These are phyloP conservation scores for Solanum pinnatisectum DNA, from an alignment of 257 asterid genomes.

Conservation along the genomic window DNA sequence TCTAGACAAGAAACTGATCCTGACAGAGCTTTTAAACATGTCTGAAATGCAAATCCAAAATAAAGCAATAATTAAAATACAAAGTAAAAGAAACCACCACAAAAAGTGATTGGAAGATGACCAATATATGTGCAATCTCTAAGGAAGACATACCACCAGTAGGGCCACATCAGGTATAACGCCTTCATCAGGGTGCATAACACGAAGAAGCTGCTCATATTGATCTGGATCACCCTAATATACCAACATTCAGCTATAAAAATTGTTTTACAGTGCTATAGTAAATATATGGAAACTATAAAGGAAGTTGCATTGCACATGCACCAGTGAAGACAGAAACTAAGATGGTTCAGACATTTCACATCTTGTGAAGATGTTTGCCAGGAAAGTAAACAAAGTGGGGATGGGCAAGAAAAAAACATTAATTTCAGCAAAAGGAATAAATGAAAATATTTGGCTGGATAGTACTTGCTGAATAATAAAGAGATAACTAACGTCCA, in stretches of 20 bases:
- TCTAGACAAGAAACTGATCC: constrained; percentile 65
- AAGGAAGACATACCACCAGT: constrained; percentile 55
- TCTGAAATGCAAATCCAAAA: not conserved
- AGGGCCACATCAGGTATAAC: constrained; percentile 61
- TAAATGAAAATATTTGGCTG: not conserved
- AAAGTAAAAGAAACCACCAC: not conserved
- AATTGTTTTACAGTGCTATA: not conserved
- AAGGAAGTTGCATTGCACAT: not conserved
- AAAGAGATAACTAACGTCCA: not conserved
- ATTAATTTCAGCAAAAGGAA: not conserved
- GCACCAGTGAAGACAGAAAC: not conserved
- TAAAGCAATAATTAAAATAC: not conserved
- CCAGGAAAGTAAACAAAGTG: not conserved
- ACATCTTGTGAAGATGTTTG: not conserved
- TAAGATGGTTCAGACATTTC: not conserved
- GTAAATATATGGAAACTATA: not conserved
- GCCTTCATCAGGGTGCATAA: constrained; percentile 35
- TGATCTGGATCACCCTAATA: constrained; percentile 51
- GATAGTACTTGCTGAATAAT: not conserved
- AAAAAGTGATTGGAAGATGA: not conserved
- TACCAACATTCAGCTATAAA: not conserved
- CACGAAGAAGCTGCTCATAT: constrained; percentile 52
- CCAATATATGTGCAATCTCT: not conserved
- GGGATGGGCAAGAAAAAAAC: not conserved
- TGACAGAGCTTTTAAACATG: constrained; percentile 52